Base-by-base conservation (phyloP, 106 monocot genomes). In the Dendrobium catenatum region DNA sequence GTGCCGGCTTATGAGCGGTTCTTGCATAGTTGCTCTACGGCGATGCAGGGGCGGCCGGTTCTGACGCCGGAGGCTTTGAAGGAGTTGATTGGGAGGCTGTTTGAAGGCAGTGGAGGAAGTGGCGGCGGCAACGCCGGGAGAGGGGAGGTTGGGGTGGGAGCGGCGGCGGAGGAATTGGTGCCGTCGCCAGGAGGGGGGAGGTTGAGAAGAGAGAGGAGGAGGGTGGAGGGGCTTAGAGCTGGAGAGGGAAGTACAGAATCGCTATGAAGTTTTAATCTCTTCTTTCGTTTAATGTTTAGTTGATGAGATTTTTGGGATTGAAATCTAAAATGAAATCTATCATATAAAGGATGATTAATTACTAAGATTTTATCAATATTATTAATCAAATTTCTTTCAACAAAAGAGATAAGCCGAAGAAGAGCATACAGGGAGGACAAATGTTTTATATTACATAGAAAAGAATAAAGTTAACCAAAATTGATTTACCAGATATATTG, bases 1-100 rank as follows among this genome's bases (percentile, higher is more conserved):
- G 78, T 85, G 37, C 80, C 82, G 24, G 82, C 89, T 1, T 89
- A 87, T 40, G 81, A 78, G 10, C 77, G n/a, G 6, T 87, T 90
- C 68, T 19, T 85, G 74, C 75, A 79, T 16, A 43, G 64, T 1
- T 78, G 82, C 61, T 75, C 68, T 2, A 13, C 29, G 22, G 74
- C 54, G 56, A 8, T 78, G 58, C 51, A 78, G 33, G 81, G 79
- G 10, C 48, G 72, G 75, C 15, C 43, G 24, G 20, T 61, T n/a
- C 3, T 83, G 72, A 72, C 87, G n/a, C 77, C 83, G 18, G 87
- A 87, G 19, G 68, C 80, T 3, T 54, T 90, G 22, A 44, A 55
- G 51, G 81, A 70, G 67, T 7, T 81, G 59, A 18, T 87, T 20
- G 54, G 59, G 11, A 11, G 40, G 83, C 17, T 89, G 68, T 89